Base-by-base conservation (phyloP, 768 basidiomycete species). In the Flagelloscypha sp. region DNA sequence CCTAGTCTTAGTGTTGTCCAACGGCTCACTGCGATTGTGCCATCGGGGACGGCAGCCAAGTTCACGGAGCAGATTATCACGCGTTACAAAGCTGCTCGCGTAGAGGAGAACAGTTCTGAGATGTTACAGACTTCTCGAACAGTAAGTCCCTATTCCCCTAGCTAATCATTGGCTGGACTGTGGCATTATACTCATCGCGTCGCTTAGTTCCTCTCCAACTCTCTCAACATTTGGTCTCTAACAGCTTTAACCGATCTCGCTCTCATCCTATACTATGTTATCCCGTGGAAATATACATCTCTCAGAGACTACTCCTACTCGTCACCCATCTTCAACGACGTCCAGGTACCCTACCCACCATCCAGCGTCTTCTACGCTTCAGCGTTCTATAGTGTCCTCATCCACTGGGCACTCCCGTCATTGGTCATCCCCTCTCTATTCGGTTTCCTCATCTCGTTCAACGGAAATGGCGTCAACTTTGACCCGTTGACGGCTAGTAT, bases 401-500 rank as follows among this genome's bases (percentile, higher is more conserved):
- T 72, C 6, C 74, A 80, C 46, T 84, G 81, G 80, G 61, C 63
- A 19, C 47, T 81, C 27, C 80, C 81, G 3, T 64, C 78, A 10
- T 41, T 84, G 22, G 35, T 83, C 27, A 45, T 79, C n/a, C 81
- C 81, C 10, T 55, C 61, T 12, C 36, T 80, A 13, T 52, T 73
- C 19, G 81, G 79, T 1, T 63, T 61, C 24, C 44, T 84, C 25
- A 70, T 83, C 45, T 79, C 79, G 7, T 84, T 84, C 61, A 19
- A 17, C 11, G 9, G 8, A 27, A 13, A 16, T 20, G 17, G 23
- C 62, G 11, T 30, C 24, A 16, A 24, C 30, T 65, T 80, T 33
- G 81, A 84, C 47, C 68, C 77, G 2, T 63, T 84, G 30, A 76
- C 79, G 0, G 74, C 74, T 2, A 68, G 76, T 23, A 83, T 84